These are phyloP conservation scores for Skeletonema costatum DNA, from an alignment of 108 stramenopile genomes.

Conservation along the genomic window DNA sequence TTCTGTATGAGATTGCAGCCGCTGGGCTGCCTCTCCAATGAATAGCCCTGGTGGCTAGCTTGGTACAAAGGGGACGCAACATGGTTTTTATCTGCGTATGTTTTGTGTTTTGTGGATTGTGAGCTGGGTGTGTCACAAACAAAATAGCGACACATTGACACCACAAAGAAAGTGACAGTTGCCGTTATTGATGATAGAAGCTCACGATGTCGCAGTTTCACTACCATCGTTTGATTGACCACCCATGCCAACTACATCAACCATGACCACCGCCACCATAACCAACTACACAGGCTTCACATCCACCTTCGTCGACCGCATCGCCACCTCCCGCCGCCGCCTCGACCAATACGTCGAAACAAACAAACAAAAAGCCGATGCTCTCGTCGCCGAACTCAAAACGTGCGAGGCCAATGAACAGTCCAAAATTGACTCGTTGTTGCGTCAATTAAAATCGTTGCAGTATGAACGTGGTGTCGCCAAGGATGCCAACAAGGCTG, in stretches of 20 bases:
- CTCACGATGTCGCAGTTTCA: no score
- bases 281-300: conserved; percentile 11
- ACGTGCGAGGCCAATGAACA: conserved; percentile 13
- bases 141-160: no score
- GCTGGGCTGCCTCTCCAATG: neutral
- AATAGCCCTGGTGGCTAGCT: neutral
- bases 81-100: neutral
- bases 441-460: conserved; percentile 18
- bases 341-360: conserved; percentile 13
- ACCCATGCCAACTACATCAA: neutral
- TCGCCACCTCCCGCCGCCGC: conserved; percentile 12
- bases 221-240: neutral
- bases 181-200: no score
- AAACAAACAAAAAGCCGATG: conserved; percentile 13
- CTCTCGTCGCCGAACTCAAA: conserved; percentile 12
- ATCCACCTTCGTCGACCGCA: conserved; percentile 15
- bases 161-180: no score
- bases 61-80: neutral
- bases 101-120: no score
- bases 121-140: no score
- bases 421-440: conserved; percentile 11
- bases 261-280: neutral
- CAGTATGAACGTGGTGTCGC: conserved; percentile 17
- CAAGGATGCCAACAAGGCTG: neutral
- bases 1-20: neutral